These are phyloP conservation scores for Xylariaceae sp. DNA, from an alignment of 2,329 filamentous ascomycete species.

Conservation along the genomic window DNA sequence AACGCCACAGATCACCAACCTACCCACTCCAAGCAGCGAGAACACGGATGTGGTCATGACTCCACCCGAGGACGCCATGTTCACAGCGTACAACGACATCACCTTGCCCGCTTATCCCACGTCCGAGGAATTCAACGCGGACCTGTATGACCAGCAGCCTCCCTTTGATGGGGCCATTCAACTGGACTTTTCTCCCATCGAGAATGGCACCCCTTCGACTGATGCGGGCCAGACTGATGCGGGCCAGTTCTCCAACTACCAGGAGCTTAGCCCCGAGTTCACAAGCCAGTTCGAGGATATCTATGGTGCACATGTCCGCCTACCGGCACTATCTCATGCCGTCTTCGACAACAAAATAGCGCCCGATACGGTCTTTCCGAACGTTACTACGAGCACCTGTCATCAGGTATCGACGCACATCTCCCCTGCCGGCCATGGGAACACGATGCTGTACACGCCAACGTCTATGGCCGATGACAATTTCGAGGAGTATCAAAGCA, in stretches of 20 bases:
- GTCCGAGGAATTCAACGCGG: slow-evolving; percentile 38
- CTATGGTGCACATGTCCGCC: slow-evolving; percentile 49
- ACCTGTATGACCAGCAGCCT: slow-evolving; percentile 30
- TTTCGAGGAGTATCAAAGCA: slow-evolving; percentile 54
- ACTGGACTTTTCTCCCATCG: slow-evolving; percentile 35
- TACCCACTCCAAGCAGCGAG: slow-evolving; percentile 56
- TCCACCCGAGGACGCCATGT: slow-evolving; percentile 43
- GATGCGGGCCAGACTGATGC: slow-evolving; percentile 41
- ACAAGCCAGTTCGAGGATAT: slow-evolving; percentile 55
- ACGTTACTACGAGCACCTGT: slow-evolving; percentile 28
- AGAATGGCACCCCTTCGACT: slow-evolving; percentile 44
- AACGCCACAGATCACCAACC: slow-evolving; percentile 52
- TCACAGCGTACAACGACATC: slow-evolving; percentile 25
- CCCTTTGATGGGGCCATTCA: slow-evolving; percentile 32
- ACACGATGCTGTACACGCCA: slow-evolving; percentile 62
- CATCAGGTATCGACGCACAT: slow-evolving; percentile 45
- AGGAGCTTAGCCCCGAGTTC: slow-evolving; percentile 53
- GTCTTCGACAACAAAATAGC: slow-evolving; percentile 40
- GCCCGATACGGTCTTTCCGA: slow-evolving; percentile 31
- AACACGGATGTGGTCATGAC: slow-evolving; percentile 48
- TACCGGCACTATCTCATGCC: slow-evolving; percentile 42
- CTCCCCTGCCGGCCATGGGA: slow-evolving; percentile 61
- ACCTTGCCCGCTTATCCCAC: slow-evolving; percentile 44
- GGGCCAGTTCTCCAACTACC: slow-evolving; percentile 36
- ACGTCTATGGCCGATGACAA: slow-evolving; percentile 54